Evolutionary conservation across 140 eudicot species (phyloP).

Genomic region (Anethum foeniculum): DNA sequence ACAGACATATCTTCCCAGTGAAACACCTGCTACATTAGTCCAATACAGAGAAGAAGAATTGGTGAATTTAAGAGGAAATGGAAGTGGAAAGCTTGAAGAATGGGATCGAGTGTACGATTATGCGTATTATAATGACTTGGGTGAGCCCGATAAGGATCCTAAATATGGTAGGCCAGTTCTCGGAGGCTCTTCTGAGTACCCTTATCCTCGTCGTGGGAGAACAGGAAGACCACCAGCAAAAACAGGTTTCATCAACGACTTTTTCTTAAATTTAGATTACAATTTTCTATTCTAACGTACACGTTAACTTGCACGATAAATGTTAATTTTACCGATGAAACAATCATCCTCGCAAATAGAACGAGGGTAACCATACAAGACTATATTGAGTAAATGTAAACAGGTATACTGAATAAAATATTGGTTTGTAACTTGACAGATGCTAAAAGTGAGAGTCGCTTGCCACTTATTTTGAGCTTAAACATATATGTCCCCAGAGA

Average conservation of each 20-base stretch:
- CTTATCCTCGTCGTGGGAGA: constrained; percentile 76
- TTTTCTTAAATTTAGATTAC: not conserved
- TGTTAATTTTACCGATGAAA: not conserved
- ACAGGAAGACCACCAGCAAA: constrained; percentile 48
- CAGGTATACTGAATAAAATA: not conserved
- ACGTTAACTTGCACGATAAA: not conserved
- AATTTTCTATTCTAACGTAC: not conserved
- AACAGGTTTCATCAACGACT: constrained; percentile 26
- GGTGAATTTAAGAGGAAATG: constrained; percentile 48
- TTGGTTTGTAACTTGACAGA: constrained; percentile 23
- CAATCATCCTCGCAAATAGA: not conserved
- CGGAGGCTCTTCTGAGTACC: constrained; percentile 60
- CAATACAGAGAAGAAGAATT: constrained; percentile 57
- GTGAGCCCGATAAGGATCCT: constrained; percentile 46
- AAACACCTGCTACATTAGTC: constrained; percentile 53
- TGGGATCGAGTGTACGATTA: constrained; percentile 84
- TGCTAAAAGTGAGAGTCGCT: constrained; percentile 46
- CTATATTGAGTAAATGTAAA: not conserved
- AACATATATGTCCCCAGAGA: constrained; percentile 53
- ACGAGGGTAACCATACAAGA: not conserved
- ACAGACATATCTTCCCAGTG: constrained; percentile 61
- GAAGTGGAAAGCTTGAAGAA: constrained; percentile 41
- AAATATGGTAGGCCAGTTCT: constrained; percentile 47
- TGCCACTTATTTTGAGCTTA: constrained; percentile 32
- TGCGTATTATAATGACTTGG: constrained; percentile 70